Evolutionary conservation across 2,329 filamentous ascomycete species (phyloP).

Genomic region (Neocatenulostroma microsporum): DNA sequence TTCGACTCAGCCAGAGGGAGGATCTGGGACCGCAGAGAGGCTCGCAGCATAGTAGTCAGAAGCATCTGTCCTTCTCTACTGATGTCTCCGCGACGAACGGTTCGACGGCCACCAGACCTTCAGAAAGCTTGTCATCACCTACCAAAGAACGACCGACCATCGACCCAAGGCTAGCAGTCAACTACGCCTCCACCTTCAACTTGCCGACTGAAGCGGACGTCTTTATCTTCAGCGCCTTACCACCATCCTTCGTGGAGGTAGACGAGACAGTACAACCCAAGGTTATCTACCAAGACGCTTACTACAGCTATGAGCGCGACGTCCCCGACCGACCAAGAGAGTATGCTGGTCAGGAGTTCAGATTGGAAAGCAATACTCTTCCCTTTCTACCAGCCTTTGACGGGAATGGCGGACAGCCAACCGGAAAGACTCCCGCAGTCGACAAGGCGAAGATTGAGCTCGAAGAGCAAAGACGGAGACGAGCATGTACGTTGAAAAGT

Average conservation of each 20-base stretch:
- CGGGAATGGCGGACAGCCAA: constrained; percentile 42
- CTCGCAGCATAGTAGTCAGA: constrained; percentile 3
- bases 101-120: not conserved
- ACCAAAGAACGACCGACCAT: not conserved
- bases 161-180: constrained; percentile 1
- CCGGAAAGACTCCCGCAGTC: constrained; percentile 48
- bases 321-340: constrained; percentile 69
- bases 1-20: constrained; percentile 59
- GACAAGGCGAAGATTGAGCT: constrained; percentile 48
- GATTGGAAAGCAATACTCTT: constrained; percentile 63
- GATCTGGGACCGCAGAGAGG: constrained; percentile 9
- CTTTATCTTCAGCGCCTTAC: constrained; percentile 31
- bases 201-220: constrained; percentile 14
- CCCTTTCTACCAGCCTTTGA: constrained; percentile 71
- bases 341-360: constrained; percentile 83
- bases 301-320: constrained; percentile 76
- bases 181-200: constrained; percentile 24
- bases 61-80: constrained; percentile 6
- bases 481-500: constrained; percentile 54
- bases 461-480: constrained; percentile 46
- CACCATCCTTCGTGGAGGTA: constrained; percentile 43
- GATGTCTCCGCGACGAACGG: not conserved
- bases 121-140: not conserved
- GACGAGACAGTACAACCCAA: constrained; percentile 54
- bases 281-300: constrained; percentile 75